Evolutionary conservation across 2,329 filamentous ascomycete species (phyloP).

Genomic region (Pestalotiopsis sp.): DNA sequence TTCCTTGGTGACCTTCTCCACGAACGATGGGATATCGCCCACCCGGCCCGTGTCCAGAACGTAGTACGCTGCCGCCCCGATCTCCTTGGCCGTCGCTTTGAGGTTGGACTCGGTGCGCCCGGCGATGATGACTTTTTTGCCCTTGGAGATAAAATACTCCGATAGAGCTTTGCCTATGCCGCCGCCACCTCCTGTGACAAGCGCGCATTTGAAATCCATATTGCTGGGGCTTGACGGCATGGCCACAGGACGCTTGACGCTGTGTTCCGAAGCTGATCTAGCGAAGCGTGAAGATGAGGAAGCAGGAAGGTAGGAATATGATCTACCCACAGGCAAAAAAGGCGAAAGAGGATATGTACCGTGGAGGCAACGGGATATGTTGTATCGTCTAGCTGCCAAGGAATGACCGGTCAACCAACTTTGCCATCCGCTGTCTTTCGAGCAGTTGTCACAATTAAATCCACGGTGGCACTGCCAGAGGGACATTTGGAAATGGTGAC

Average conservation of each 20-base stretch:
- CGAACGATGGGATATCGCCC: constrained; percentile 44
- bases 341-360: background rate
- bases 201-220: constrained; percentile 44
- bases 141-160: constrained; percentile 45
- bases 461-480: too few relatives aligned
- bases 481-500: too few relatives aligned
- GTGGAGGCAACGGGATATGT: too few relatives aligned
- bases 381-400: too few relatives aligned
- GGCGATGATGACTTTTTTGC: constrained; percentile 54
- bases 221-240: constrained; percentile 11
- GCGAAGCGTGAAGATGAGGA: background rate
- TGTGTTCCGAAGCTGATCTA: background rate
- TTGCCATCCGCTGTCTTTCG: too few relatives aligned
- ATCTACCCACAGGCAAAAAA: background rate
- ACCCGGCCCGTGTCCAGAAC: constrained; percentile 52
- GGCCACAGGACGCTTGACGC: background rate
- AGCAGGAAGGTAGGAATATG: background rate
- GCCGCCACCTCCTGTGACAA: constrained; percentile 53
- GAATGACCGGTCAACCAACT: too few relatives aligned
- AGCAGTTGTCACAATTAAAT: too few relatives aligned
- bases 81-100: constrained; percentile 40
- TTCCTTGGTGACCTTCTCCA: constrained; percentile 45
- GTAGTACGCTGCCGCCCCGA: constrained; percentile 54
- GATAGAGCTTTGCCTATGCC: constrained; percentile 55
- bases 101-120: constrained; percentile 59